A percentile compares a stretch with the other conserved stretches of the same genome.
Evolutionary conservation across 345 rosid genomes (phyloP).

Genomic region (Stellera chamaejasme): DNA sequence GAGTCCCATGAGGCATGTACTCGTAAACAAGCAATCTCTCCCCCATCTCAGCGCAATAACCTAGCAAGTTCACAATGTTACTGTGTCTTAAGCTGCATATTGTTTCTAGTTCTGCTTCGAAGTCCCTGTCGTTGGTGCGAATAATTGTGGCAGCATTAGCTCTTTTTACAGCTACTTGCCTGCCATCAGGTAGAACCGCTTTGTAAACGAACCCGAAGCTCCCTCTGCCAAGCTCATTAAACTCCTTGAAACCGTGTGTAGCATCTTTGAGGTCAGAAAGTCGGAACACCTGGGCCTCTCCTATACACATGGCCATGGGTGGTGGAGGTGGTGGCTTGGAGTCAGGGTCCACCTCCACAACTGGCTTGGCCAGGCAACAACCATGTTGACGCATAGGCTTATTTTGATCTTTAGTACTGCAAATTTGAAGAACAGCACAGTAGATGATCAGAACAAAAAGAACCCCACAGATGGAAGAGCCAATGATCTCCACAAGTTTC

Average conservation of each 20-base stretch:
- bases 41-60: slow-evolving; percentile 87
- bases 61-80: slow-evolving; percentile 80
- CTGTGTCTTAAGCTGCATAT: slow-evolving; percentile 68
- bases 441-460: slow-evolving; percentile 40
- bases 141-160: slow-evolving; percentile 95
- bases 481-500: slow-evolving; percentile 34
- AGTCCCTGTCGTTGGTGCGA: slow-evolving; percentile 68
- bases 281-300: slow-evolving; percentile 65
- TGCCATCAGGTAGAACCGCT: slow-evolving; percentile 76
- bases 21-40: slow-evolving; percentile 81
- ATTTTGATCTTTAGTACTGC: slow-evolving; percentile 33
- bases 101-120: slow-evolving; percentile 72
- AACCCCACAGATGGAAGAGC: slow-evolving; percentile 44
- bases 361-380: slow-evolving; percentile 49
- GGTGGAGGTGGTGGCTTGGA: slow-evolving; percentile 27
- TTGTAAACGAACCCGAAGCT: slow-evolving; percentile 91
- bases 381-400: slow-evolving; percentile 31
- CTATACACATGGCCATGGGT: slow-evolving; percentile 40
- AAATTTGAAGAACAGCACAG: slow-evolving; percentile 36
- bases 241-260: slow-evolving; percentile 90
- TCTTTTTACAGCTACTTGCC: slow-evolving; percentile 81
- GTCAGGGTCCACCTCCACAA: slow-evolving; percentile 38
- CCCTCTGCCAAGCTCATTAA: slow-evolving; percentile 83
- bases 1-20: slow-evolving; percentile 82
- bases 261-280: slow-evolving; percentile 86